phyloP scores from a whole-genome alignment of 768 basidiomycete species.

The Rhodocollybia butyracea region DNA sequence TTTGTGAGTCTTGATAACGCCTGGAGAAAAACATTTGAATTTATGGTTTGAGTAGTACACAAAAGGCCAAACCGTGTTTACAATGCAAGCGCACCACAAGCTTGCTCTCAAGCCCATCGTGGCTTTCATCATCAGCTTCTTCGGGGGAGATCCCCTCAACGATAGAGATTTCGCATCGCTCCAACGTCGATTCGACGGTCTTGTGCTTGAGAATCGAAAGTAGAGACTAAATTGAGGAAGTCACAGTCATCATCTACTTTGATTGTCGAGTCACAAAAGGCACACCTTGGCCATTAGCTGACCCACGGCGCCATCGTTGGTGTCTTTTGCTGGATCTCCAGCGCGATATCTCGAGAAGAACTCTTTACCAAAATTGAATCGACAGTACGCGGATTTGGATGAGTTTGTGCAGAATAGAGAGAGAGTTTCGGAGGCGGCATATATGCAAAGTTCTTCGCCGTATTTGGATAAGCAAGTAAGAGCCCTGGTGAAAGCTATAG shows the following conservation, averaged over 20 bases:
- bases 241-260: constrained; percentile 5
- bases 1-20: constrained; percentile 80
- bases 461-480: constrained; percentile 77
- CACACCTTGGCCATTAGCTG: constrained; percentile 68
- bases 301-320: constrained; percentile 46
- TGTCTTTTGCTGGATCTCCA: constrained; percentile 16
- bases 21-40: constrained; percentile 31
- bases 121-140: constrained; percentile 38
- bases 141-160: constrained; percentile 43
- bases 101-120: constrained; percentile 67
- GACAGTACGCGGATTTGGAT: constrained; percentile 78
- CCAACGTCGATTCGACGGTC: constrained; percentile 73
- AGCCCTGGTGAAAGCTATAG: constrained; percentile 70
- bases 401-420: constrained; percentile 75
- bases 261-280: not conserved
- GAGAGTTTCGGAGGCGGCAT: constrained; percentile 57
- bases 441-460: constrained; percentile 75
- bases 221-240: constrained; percentile 44
- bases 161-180: constrained; percentile 72
- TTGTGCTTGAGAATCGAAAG: constrained; percentile 72
- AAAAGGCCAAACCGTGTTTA: constrained; percentile 63
- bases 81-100: constrained; percentile 73
- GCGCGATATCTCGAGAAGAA: constrained; percentile 73
- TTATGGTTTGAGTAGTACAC: not conserved
- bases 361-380: constrained; percentile 62